Base-by-base conservation (phyloP, 2,329 filamentous ascomycete genomes). In the Teratosphaeria destructans region DNA sequence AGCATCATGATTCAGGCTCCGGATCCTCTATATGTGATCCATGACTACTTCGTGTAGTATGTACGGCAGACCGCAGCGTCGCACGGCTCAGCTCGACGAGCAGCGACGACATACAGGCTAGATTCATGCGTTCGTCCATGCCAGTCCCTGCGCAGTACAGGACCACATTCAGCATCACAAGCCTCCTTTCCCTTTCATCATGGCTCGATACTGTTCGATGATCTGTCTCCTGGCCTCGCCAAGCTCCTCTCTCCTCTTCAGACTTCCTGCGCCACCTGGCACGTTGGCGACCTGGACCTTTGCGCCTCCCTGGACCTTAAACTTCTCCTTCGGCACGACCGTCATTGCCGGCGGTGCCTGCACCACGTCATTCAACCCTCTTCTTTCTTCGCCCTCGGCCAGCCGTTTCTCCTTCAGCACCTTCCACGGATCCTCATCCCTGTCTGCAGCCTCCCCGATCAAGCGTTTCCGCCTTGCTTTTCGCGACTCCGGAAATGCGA, bases 281-380 rank as follows among this genome's bases (percentile, higher is more conserved):
- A 91, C 82, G 71, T 88, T 84, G 1, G 79, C 83, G 27, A 89
- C 85, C 61, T 87, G 80, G 0, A 88, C 85, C 65, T 79, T 81
- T 0, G 86, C 86, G 0, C 85, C 85, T 27, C 82, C 76, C 54
- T 83, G 81, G 7, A 87, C 77, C 70, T 87, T 83, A 71, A 87
- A 86, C 65, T 84, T 85, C 70, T 84, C 84, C 62, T 74, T 82
- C 6, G 81, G 80, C 56, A 80, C 80, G 62, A 81, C 85, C 65
- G 83, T 81, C 58, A 95, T 80, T 63, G 83, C 82, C 0, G 92
- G 91, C 34, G 92, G 92, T 43, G 89, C 91, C 67, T 85, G 79
- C 3, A 83, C 90, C 32, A 92, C 80, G 71, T 83, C 80, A 63
- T 80, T 74, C 55, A 81, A 57, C 0, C 78, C 77, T 32, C 72